Evolutionary conservation across 305 asterid genomes (phyloP).

Genomic region (Solanum hybrid): DNA sequence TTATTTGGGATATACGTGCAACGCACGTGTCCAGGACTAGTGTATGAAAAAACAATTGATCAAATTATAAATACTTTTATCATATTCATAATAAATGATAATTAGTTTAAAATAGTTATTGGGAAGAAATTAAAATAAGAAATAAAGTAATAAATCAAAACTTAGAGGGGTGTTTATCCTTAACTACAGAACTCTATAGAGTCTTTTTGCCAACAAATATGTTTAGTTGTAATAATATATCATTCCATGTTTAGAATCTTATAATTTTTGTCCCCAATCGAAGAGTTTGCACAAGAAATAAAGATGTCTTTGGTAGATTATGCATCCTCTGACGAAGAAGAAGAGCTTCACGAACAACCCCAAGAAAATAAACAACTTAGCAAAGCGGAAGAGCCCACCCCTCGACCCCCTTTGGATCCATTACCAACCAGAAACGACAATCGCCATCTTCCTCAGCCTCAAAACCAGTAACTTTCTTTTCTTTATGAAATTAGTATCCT

Average conservation of each 20-base stretch:
- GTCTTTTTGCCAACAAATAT: too few relatives aligned
- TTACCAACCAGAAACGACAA: not conserved
- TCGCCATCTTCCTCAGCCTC: slow-evolving; percentile 9
- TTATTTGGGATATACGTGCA: too few relatives aligned
- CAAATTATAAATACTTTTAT: not conserved
- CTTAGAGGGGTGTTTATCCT: too few relatives aligned
- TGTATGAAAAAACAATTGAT: not conserved
- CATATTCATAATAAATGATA: not conserved
- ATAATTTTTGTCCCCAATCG: too few relatives aligned
- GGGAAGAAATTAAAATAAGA: not conserved
- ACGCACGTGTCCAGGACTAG: too few relatives aligned
- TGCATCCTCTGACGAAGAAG: slow-evolving; percentile 40
- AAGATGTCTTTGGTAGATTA: slow-evolving; percentile 77
- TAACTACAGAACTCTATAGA: too few relatives aligned
- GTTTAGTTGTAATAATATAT: too few relatives aligned
- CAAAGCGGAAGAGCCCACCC: slow-evolving; percentile 18
- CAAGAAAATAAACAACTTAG: not conserved
- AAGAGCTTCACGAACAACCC: not conserved
- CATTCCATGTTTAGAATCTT: too few relatives aligned
- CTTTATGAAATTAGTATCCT: not conserved
- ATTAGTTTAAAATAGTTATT: not conserved
- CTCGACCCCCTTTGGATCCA: slow-evolving; percentile 9
- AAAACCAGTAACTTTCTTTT: slow-evolving; percentile 19
- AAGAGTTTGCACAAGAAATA: not conserved
- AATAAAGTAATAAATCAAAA: too few relatives aligned